Conservation (phyloP, 495 filamentous ascomycete species). For the Choiromyces venosus region DNA sequence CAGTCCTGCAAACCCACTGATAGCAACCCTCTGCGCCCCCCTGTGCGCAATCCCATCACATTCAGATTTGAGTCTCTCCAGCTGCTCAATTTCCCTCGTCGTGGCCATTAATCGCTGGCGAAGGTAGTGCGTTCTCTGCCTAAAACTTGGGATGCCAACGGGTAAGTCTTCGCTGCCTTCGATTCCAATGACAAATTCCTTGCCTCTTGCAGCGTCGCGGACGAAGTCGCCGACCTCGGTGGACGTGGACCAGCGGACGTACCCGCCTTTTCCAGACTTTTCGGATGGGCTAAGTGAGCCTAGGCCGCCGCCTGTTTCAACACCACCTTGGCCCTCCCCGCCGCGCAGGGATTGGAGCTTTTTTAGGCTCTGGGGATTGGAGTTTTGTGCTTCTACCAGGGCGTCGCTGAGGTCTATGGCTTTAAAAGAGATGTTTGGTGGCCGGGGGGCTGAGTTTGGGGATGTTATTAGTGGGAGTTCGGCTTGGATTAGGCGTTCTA, state of each 20-base stretch:
- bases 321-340: conserved; percentile 50
- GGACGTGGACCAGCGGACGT: conserved; percentile 83
- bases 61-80: conserved; percentile 69
- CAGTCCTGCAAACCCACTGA: conserved; percentile 68
- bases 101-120: conserved; percentile 68
- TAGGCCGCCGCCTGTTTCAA: conserved; percentile 57
- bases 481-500: conserved; percentile 83
- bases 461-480: conserved; percentile 68
- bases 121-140: conserved; percentile 82
- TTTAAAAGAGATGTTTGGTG: conserved; percentile 71
- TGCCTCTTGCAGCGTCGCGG: conserved; percentile 74
- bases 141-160: conserved; percentile 78
- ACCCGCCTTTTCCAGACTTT: conserved; percentile 12
- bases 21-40: conserved; percentile 70
- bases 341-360: conserved; percentile 32
- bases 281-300: conserved; percentile 39
- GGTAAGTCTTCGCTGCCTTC: conserved; percentile 67
- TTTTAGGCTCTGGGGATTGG: conserved; percentile 49
- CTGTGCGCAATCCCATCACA: conserved; percentile 73
- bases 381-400: conserved; percentile 24
- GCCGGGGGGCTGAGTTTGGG: conserved; percentile 54
- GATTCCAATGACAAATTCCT: conserved; percentile 80
- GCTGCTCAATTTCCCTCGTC: conserved; percentile 57
- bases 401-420: conserved; percentile 58
- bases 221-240: conserved; percentile 96